Evolutionary conservation across 2,329 filamentous ascomycete genomes (phyloP), one percentile per base, ranked within the genome.

Genomic region (Apiospora malaysiana): DNA sequence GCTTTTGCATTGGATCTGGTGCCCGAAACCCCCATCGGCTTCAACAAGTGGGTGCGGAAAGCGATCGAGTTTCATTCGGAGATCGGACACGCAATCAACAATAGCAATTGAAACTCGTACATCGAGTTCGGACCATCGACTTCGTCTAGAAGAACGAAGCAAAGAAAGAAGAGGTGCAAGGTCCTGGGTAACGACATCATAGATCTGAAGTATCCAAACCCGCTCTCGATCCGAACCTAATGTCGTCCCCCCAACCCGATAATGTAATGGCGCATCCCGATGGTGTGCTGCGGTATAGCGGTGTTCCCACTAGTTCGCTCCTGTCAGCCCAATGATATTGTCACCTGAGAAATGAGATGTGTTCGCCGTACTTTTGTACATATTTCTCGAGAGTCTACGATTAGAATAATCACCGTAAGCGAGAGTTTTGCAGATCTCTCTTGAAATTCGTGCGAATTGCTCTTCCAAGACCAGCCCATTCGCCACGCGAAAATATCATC

Each of bases 221-320:
- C 18, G 32, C 51, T 18, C 32, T 40, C 56, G 32, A 63, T 21
- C 56, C 32, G 32, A 63, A 27, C 49, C 49, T 32, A 45, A 45
- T 45, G 5, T 45, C 4, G 42, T 56, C 6, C 49, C 49, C 14
- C 25, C 23, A 8, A 56, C 3, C 25, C 14, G 56, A 40, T 63
- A 63, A 63, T 40, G 56, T 63, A 63, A 63, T 63, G 56, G 32
- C 56, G 56, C 56, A 63, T 40, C 14, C 21, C 32, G 32, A 63
- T 63, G 56, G 56, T 32, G 56, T 63, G 56, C 56, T 40, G 16
- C 9, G 3, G 42, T 16, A 14, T 16, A 45, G 42, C 42, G 4
- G 27, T 25, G 21, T 37, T 59, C 27, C 51, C 27, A 37, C 51
- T 59, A 59, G 51, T 16, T 8, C 16, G 3, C 42, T 45, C 42